phyloP scores from a whole-genome alignment of 73 alveolate genomes.

The Tetrahymena elliotti region DNA sequence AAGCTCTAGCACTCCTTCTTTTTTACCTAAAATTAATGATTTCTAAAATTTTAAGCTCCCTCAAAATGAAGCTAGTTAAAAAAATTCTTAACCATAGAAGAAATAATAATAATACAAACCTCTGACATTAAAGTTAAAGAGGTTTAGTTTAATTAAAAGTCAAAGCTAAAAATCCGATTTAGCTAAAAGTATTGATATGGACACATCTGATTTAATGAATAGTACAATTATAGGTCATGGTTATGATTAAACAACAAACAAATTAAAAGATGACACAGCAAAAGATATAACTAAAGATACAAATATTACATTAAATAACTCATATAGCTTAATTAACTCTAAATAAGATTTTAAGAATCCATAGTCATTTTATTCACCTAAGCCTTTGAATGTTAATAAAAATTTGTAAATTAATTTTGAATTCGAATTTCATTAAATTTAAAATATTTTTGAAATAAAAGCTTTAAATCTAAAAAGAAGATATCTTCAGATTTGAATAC shows the following conservation, averaged over 20 bases:
- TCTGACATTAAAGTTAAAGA: neutral
- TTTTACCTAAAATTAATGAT: neutral
- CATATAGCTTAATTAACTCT: neutral
- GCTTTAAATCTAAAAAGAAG: neutral
- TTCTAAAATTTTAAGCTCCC: neutral
- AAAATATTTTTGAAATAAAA: too few relatives aligned
- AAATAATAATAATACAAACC: neutral
- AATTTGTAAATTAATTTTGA: neutral
- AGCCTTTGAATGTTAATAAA: neutral
- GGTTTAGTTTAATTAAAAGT: neutral
- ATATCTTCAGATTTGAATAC: neutral
- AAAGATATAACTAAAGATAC: neutral
- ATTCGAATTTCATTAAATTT: too few relatives aligned
- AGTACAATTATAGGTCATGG: neutral
- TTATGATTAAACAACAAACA: neutral
- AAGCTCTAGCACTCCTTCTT: neutral
- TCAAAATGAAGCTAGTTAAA: neutral
- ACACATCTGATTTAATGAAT: neutral
- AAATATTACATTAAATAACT: neutral
- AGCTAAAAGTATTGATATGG: neutral
- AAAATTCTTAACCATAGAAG: neutral
- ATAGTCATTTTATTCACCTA: neutral
- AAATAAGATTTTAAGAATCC: neutral
- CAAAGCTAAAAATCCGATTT: neutral
- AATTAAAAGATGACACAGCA: neutral